Conservation (phyloP, 352 stramenopile genomes). For the Globisporangium polare region DNA sequence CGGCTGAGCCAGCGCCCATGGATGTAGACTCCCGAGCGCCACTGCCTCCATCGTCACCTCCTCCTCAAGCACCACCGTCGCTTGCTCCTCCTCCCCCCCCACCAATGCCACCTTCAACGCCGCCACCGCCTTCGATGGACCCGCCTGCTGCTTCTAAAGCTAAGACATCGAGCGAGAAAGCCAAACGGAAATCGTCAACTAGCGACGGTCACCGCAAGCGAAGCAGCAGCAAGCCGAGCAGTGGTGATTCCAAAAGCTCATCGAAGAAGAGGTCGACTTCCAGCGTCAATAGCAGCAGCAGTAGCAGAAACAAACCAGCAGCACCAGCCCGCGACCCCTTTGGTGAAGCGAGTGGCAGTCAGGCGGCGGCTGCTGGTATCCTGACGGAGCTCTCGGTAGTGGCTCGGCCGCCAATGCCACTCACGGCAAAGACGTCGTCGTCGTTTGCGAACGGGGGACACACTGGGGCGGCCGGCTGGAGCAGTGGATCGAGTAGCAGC, state of each 20-base stretch:
- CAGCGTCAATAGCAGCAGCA: not conserved
- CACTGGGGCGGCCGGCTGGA: not conserved
- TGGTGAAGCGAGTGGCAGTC: constrained; percentile 18
- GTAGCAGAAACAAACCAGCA: not conserved
- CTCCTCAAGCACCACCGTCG: constrained; percentile 15
- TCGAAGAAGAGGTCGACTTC: constrained; percentile 13
- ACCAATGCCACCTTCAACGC: constrained; percentile 12
- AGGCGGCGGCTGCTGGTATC: constrained; percentile 27
- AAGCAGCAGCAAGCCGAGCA: constrained; percentile 13
- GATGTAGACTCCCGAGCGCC: constrained; percentile 14
- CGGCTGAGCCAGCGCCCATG: not conserved
- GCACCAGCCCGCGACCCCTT: not conserved
- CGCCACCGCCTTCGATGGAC: constrained; percentile 10
- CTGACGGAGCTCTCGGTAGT: constrained; percentile 22
- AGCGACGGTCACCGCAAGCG: constrained; percentile 9
- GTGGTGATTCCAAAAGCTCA: constrained; percentile 7
- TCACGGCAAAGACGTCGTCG: constrained; percentile 19
- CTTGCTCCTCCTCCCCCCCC: constrained; percentile 17
- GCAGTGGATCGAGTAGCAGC: constrained; percentile 21
- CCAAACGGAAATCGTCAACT: not conserved
- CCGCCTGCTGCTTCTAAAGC: constrained; percentile 1
- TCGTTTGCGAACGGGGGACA: not conserved
- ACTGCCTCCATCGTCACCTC: constrained; percentile 22
- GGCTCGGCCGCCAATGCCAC: constrained; percentile 41
- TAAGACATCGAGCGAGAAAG: constrained; percentile 5